These are phyloP conservation scores for Cinnamomum chago DNA, from an alignment of 164 flowering plant species.

Conservation along the genomic window DNA sequence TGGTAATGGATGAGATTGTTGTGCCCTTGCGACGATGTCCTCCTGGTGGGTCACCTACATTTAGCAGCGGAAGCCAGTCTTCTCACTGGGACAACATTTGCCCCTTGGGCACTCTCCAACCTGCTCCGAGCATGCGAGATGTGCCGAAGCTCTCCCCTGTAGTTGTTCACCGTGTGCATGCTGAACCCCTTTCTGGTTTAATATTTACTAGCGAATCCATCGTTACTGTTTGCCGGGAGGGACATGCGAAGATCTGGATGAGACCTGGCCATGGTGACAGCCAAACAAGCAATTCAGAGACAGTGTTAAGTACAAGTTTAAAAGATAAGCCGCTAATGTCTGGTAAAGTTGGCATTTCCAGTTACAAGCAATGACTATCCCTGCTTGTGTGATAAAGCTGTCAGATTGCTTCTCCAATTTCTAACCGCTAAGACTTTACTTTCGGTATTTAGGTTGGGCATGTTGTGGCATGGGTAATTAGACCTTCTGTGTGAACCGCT, in stretches of 20 bases:
- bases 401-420: not conserved
- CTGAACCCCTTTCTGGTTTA: slow-evolving; percentile 90
- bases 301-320: slow-evolving; percentile 32
- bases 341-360: slow-evolving; percentile 35
- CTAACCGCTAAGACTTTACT: not conserved
- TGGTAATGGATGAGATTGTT: slow-evolving; percentile 90
- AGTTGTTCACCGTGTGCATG: slow-evolving; percentile 85
- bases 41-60: slow-evolving; percentile 91
- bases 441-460: not conserved
- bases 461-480: not conserved
- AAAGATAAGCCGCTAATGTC: slow-evolving; percentile 47
- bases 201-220: slow-evolving; percentile 79
- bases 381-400: not conserved
- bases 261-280: slow-evolving; percentile 66
- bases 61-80: slow-evolving; percentile 80
- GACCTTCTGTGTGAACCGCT: not conserved
- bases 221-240: slow-evolving; percentile 84
- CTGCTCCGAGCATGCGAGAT: slow-evolving; percentile 92
- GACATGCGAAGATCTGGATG: slow-evolving; percentile 86
- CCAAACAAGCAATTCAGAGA: slow-evolving; percentile 49
- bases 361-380: slow-evolving; percentile 37
- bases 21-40: slow-evolving; percentile 73
- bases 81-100: slow-evolving; percentile 74
- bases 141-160: slow-evolving; percentile 92
- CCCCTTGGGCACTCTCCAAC: slow-evolving; percentile 80